Evolutionary conservation across 495 filamentous ascomycete species (phyloP).

Genomic region (Aspergillus bridgeri): DNA sequence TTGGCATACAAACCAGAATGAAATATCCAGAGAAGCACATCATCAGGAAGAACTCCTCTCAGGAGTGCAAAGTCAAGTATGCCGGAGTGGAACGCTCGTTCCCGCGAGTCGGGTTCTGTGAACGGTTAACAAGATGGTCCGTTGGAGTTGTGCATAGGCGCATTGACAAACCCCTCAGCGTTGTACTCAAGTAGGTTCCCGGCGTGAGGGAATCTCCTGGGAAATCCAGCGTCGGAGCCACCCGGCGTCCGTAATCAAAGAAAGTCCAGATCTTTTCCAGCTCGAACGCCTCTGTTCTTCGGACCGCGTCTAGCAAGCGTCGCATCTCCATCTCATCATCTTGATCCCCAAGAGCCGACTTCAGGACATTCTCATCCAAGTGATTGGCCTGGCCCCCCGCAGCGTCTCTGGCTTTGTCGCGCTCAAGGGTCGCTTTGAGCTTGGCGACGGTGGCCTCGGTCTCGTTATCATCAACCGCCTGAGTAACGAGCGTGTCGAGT

Average conservation of each 20-base stretch:
- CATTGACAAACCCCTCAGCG: slow-evolving; percentile 34
- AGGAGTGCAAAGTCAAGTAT: slow-evolving; percentile 57
- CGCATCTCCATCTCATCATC: slow-evolving; percentile 52
- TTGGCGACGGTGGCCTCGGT: slow-evolving; percentile 55
- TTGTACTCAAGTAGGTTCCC: slow-evolving; percentile 23
- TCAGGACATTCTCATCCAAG: slow-evolving; percentile 43
- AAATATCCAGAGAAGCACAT: slow-evolving; percentile 71
- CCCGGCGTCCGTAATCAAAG: slow-evolving; percentile 42
- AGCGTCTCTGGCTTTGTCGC: slow-evolving; percentile 10
- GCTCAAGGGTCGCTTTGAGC: slow-evolving; percentile 42
- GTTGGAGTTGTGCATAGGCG: background rate
- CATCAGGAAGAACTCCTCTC: slow-evolving; percentile 58
- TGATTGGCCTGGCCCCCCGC: slow-evolving; percentile 12
- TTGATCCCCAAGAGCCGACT: slow-evolving; percentile 43
- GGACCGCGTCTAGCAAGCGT: slow-evolving; percentile 66
- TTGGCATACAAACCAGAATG: slow-evolving; percentile 47
- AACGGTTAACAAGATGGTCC: slow-evolving; percentile 6
- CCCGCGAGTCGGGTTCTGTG: slow-evolving; percentile 47
- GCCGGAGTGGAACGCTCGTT: slow-evolving; percentile 67
- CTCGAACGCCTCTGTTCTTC: slow-evolving; percentile 68
- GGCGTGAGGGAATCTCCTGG: slow-evolving; percentile 27
- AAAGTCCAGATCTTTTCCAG: slow-evolving; percentile 64
- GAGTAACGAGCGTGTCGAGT: slow-evolving; percentile 60
- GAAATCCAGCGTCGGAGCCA: slow-evolving; percentile 36
- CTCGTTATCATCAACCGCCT: slow-evolving; percentile 54